Evolutionary conservation across 441 rosid species (phyloP), one percentile per base, ranked within the genome.

Genomic region (Gossypium schwendimanii): DNA sequence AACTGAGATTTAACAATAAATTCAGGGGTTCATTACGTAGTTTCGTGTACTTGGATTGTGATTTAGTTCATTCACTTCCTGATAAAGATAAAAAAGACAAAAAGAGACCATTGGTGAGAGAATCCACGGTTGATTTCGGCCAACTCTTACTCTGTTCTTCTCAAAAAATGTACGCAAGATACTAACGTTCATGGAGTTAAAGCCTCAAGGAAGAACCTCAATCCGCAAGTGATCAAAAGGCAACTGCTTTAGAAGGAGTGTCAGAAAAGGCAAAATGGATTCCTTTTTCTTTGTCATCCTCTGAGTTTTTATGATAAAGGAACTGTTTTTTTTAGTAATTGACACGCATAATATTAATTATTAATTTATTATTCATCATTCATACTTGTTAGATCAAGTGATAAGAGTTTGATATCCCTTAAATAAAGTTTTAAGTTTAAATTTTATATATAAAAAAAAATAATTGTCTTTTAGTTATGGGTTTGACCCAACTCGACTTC

Each of bases 201-300:
- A 49, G 59, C 55, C 55, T 45, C 24, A 6, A 66, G 58, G 50
- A 47, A 45, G 26, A 1, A 7, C 60, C 45, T 26, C 60, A 28
- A 50, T 52, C 45, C 59, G 60, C 60, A 28, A 26, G 59, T 50
- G 60, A 68, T 68, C 33, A 28, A 68, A 64, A 49, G 31, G 10
- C 59, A 54, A 68, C 60, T 9, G 3, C 60, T 68, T 52, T 52
- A 52, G 58, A 12, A 64, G 20, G 60, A 50, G 61, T 68, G 47
- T 0, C 0, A 24, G 21, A 50, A 68, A 52, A 68, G 72, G 60
- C 72, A 28, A 6, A 9, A 5, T 17, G 45, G 61, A 31, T 68
- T 68, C 61, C 47, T 52, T 68, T 45, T 68, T 5, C 60, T 52
- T 68, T 68, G 61, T 68, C 39, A 68, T 52, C 72, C 26, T 52